Conservation (phyloP, 1,139 yeast genomes). For the Yamadazyma blattariae region DNA sequence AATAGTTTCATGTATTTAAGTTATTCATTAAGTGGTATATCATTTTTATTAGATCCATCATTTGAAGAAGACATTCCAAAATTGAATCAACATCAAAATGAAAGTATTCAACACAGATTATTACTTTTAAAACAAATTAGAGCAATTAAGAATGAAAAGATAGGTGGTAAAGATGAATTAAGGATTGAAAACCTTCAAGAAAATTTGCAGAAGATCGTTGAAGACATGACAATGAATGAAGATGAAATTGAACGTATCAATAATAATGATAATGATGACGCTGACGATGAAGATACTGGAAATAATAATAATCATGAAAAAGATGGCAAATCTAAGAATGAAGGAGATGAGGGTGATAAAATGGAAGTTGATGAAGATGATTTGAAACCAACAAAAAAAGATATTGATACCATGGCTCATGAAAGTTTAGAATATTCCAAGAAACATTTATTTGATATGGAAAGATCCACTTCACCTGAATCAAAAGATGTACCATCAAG, state of each 20-base stretch:
- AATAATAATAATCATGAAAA: background rate
- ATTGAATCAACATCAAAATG: constrained; percentile 27
- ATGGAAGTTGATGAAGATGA: constrained; percentile 6
- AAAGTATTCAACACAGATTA: constrained; percentile 36
- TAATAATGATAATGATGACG: constrained; percentile 19
- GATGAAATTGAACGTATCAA: constrained; percentile 6
- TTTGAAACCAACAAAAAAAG: constrained; percentile 1
- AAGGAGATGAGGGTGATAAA: constrained; percentile 1
- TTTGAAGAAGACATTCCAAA: constrained; percentile 47
- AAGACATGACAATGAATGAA: constrained; percentile 26
- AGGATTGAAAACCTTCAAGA: constrained; percentile 33
- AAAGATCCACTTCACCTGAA: constrained; percentile 14
- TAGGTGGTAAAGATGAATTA: constrained; percentile 24
- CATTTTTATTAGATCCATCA: constrained; percentile 72
- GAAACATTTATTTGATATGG: constrained; percentile 12
- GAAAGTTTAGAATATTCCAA: constrained; percentile 9
- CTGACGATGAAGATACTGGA: constrained; percentile 5
- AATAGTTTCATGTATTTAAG: constrained; percentile 57
- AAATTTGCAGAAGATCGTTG: constrained; percentile 37
- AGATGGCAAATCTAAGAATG: constrained; percentile 1
- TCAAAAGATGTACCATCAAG: constrained; percentile 24
- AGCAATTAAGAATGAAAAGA: constrained; percentile 19
- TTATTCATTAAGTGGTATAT: constrained; percentile 68
- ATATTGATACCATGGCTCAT: constrained; percentile 5
- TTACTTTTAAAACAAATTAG: constrained; percentile 33